Evolutionary conservation across 176 grass and related monocot genomes (phyloP).

Genomic region (Raddia distichophylla): DNA sequence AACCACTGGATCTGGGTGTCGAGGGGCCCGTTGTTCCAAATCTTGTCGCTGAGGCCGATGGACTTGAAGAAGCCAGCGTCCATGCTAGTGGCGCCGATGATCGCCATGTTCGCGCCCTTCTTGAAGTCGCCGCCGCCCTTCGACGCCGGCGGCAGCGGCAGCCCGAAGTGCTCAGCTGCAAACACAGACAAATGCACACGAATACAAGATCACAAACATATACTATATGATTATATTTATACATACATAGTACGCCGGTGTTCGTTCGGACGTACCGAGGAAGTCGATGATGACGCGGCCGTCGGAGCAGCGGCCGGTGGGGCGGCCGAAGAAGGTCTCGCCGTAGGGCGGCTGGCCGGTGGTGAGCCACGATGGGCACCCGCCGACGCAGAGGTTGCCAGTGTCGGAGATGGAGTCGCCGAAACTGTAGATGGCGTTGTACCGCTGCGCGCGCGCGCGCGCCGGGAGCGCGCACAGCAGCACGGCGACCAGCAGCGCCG

Average conservation of each 20-base stretch:
- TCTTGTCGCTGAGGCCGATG: slow-evolving; percentile 52
- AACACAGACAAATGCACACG: neutral
- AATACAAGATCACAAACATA: no score
- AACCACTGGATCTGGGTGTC: slow-evolving; percentile 72
- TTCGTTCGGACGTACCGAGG: slow-evolving; percentile 46
- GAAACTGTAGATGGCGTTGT: slow-evolving; percentile 79
- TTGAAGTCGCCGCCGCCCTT: slow-evolving; percentile 55
- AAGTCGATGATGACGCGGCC: slow-evolving; percentile 81
- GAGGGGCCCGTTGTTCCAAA: slow-evolving; percentile 71
- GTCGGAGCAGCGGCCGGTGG: slow-evolving; percentile 80
- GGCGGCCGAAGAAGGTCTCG: slow-evolving; percentile 71
- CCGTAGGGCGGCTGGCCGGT: slow-evolving; percentile 65
- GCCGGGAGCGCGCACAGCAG: slow-evolving; percentile 12
- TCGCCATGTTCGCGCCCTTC: slow-evolving; percentile 72
- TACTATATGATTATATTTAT: no score
- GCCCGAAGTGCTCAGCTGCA: slow-evolving; percentile 59
- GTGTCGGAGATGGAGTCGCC: slow-evolving; percentile 86
- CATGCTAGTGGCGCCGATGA: slow-evolving; percentile 67
- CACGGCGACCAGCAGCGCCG: neutral
- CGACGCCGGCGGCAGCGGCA: slow-evolving; percentile 60
- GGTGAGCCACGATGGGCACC: slow-evolving; percentile 69
- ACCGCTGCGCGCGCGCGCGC: slow-evolving; percentile 30
- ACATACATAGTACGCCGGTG: no score
- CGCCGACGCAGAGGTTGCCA: slow-evolving; percentile 69
- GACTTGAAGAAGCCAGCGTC: slow-evolving; percentile 51